phyloP scores from a whole-genome alignment of 2,329 filamentous ascomycete genomes.

The Colletotrichum sp. region DNA sequence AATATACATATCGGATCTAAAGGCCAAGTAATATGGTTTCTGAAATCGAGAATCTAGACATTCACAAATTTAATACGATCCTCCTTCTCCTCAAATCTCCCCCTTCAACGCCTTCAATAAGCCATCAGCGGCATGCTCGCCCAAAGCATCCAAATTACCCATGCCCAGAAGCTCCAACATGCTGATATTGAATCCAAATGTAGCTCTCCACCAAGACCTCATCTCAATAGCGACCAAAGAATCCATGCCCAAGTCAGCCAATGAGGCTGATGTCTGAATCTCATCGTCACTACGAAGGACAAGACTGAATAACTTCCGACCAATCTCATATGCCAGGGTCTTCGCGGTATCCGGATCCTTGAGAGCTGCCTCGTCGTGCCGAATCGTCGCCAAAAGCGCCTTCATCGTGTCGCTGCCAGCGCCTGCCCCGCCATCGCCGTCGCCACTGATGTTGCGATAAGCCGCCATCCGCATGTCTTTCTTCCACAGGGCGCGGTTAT shows the following conservation, averaged over 20 bases:
- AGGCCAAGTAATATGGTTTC: too few relatives aligned
- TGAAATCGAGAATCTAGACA: background rate
- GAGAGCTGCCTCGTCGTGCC: background rate
- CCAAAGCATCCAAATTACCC: slow-evolving; percentile 12
- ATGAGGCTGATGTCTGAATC: background rate
- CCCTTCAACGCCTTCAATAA: background rate
- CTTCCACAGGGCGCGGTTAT: slow-evolving; percentile 22
- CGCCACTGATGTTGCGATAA: slow-evolving; percentile 24
- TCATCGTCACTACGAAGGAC: slow-evolving; percentile 19
- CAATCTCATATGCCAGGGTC: slow-evolving; percentile 10
- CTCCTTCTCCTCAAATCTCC: background rate
- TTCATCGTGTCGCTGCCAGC: slow-evolving; percentile 28
- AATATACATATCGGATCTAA: too few relatives aligned
- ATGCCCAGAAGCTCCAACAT: slow-evolving; percentile 22
- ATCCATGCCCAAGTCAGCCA: slow-evolving; percentile 24
- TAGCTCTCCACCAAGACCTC: slow-evolving; percentile 23
- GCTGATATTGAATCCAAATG: slow-evolving; percentile 24
- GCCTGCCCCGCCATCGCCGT: background rate
- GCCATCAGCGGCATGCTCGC: slow-evolving; percentile 7
- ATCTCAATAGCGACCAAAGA: slow-evolving; percentile 27
- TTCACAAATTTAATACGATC: background rate
- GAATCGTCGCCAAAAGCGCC: background rate
- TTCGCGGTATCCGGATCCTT: background rate
- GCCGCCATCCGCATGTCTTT: slow-evolving; percentile 27
- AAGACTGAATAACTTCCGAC: slow-evolving; percentile 16